Evolutionary conservation across 768 basidiomycete species (phyloP), one percentile per base, ranked within the genome.

Genomic region (Clavaria fumosa): DNA sequence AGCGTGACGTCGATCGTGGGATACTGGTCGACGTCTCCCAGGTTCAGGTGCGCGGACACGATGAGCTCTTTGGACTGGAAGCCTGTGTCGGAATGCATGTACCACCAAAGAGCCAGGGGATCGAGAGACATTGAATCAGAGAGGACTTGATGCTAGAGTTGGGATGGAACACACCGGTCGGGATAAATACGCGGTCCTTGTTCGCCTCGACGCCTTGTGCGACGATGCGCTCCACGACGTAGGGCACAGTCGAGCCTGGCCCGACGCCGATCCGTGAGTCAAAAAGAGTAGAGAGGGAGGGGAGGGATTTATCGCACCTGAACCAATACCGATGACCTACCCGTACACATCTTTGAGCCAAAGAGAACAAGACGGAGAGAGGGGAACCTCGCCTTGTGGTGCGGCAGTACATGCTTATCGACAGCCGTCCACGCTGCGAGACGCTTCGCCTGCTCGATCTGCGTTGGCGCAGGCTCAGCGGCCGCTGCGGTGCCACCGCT

Each of bases 41-140:
- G 70, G 22, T 57, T 70, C 10, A 95, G 64, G 4, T 75, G 70
- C 18, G 77, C 75, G 31, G 67, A 65, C 37, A 96, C 76, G 52
- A 99, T 97, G 42, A 99, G 74, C 51, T 95, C 78, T 53, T 89
- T 93, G 11, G 86, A 90, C 60, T 99, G 95, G 59, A 97, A 97
- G 15, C 91, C 85, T 68, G 43, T n/a, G n/a, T n/a, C n/a, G n/a
- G n/a, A n/a, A n/a, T n/a, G n/a, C n/a, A n/a, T n/a, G n/a, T n/a
- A n/a, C n/a, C n/a, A n/a, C n/a, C n/a, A n/a, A n/a, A n/a, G n/a
- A n/a, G n/a, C n/a, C n/a, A n/a, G n/a, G n/a, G n/a, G n/a, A n/a
- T n/a, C n/a, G n/a, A n/a, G n/a, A n/a, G n/a, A n/a, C n/a, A n/a
- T n/a, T n/a, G n/a, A n/a, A n/a, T n/a, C n/a, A n/a, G n/a, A n/a